Conservation (phyloP, 2,329 filamentous ascomycete species). For the Aureobasidium sp. region DNA sequence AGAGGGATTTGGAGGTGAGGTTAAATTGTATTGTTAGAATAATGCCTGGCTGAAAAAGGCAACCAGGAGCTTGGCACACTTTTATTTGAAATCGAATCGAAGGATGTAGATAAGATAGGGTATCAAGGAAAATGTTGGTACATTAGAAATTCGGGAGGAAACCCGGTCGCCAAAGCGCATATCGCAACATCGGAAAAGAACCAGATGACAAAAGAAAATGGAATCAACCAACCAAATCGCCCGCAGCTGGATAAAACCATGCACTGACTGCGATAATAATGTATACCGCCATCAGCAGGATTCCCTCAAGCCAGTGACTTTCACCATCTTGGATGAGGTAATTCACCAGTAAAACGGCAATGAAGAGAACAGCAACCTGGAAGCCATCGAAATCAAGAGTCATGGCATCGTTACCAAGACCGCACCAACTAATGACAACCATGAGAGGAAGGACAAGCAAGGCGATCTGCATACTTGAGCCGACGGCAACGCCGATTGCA, state of each 20-base stretch:
- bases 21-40: too few species aligned
- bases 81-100: neutral
- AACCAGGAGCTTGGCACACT: too few species aligned
- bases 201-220: neutral
- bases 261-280: constrained; percentile 56
- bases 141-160: neutral
- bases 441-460: constrained; percentile 55
- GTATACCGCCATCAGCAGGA: constrained; percentile 54
- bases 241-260: constrained; percentile 40
- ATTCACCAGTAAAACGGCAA: constrained; percentile 51
- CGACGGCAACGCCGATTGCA: constrained; percentile 60
- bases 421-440: constrained; percentile 56
- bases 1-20: neutral
- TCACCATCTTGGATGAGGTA: constrained; percentile 51
- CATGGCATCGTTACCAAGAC: constrained; percentile 50
- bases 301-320: constrained; percentile 51
- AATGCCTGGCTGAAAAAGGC: too few species aligned
- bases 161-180: neutral
- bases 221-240: neutral
- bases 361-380: constrained; percentile 64
- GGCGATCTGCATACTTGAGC: constrained; percentile 59
- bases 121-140: constrained; percentile 4
- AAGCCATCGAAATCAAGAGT: constrained; percentile 81
- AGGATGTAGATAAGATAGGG: neutral
- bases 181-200: neutral